Base-by-base conservation (phyloP, 1,284 basidiomycete species). In the Tranzscheliella williamsii region DNA sequence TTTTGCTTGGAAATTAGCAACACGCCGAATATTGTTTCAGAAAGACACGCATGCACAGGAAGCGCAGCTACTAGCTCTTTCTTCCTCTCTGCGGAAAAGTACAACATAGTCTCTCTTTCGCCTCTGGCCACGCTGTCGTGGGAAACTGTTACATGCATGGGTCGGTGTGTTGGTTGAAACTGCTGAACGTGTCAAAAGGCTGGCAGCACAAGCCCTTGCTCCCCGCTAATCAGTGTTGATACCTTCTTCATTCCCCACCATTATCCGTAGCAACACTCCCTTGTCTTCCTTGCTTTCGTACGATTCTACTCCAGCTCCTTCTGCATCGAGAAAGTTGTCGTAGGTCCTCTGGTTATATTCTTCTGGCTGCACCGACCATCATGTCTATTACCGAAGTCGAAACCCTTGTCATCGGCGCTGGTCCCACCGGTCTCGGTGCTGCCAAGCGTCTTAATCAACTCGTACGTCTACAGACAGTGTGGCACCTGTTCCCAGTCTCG, bases 381-480 rank as follows among this genome's bases (percentile, higher is more conserved):
- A 64, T 64, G 61, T 58, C 61, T 27, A 39, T 39, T 30, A 54
- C 51, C 35, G 43, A 68, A 61, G 72, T 77, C 37, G 73, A 77
- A 57, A 70, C 69, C 21, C 70, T 77, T 40, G 75, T 77, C 35
- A 76, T 77, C 46, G 75, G 75, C 42, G 75, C 75, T 17, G 72
- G 72, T 38, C 76, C 66, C 68, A 82, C 81, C 44, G 82, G 82
- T 57, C 77, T 83, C 16, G 82, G 82, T 42, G 82, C 81, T 34
- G 81, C 82, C 24, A 82, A 81, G 62, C 80, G 82, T 43, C 78
- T 82, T 20, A 53, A 82, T 55, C 81, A 83, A 67, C 79, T 80
- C 34, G 78, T 78, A 27, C 52, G 73, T 57, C 22, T 31, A 16
- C 20, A 20, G 27, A 29, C n/a, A n/a, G n/a, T n/a, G n/a, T n/a